Base-by-base conservation (phyloP, 768 basidiomycete species). In the Lactarius hatsudake region DNA sequence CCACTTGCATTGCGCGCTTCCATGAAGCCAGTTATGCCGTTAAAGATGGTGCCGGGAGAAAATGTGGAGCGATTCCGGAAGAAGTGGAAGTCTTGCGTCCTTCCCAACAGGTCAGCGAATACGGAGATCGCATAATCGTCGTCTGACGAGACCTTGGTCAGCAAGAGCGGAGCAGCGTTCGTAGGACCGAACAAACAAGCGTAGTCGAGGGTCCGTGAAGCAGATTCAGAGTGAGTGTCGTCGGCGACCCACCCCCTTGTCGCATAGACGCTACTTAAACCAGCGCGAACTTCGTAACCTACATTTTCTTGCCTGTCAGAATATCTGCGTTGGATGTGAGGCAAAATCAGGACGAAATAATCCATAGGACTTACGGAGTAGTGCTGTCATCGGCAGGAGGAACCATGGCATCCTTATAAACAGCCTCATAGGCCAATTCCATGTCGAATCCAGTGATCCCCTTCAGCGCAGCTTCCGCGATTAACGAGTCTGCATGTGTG, bases 271-370 rank as follows among this genome's bases (percentile, higher is more conserved):
- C 87, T 84, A 0, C 86, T 84, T 26, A 93, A 77, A 0, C 92
- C 92, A 0, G 92, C 91, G 34, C 91, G 86, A 8, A 87, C 91
- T 81, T 94, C 91, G 71, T 89, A 91, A 55, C 89, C 87, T 1
- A 92, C 88, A 62, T 84, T 78, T 87, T 93, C 88, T 75, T 93
- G 82, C 2, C 91, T 83, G 73, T 93, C 91, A 54, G 75, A 82
- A 71, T 91, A 91, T 55, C 87, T 87, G 56, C 4, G 30, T 42
- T 13, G n/a, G 26, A 15, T 10, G 42, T 65, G 26, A 65, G 43
- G 42, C 5, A 62, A 70, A 34, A 71, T 62, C 61, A 17, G 56
- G 23, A 32, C 34, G 53, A 40, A 53, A 60, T 23, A 63, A 13
- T 26, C 3, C 2, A 54, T 2, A 9, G 59, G 15, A 76, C 83